Percentiles rank a stretch among this genome's conserved stretches.
Conservation (phyloP, 2,329 filamentous ascomycete genomes). For the Colletotrichum sp. region DNA sequence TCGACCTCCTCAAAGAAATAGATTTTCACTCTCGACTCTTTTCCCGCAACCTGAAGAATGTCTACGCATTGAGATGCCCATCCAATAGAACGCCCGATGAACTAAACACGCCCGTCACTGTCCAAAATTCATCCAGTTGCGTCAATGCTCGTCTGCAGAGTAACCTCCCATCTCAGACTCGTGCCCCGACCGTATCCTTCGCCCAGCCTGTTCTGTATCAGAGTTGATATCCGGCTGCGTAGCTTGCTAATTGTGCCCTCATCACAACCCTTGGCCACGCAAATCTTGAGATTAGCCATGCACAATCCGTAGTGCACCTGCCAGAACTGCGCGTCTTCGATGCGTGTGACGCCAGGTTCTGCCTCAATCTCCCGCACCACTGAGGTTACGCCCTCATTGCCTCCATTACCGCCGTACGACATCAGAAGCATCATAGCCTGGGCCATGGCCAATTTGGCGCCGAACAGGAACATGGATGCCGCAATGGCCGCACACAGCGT, state of each 20-base stretch:
- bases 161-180: constrained; percentile 91
- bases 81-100: background rate
- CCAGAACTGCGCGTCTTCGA: constrained; percentile 97
- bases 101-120: background rate
- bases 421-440: constrained; percentile 95
- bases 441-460: constrained; percentile 81
- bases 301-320: constrained; percentile 97
- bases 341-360: constrained; percentile 74
- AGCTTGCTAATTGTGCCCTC: constrained; percentile 76
- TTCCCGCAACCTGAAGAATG: background rate
- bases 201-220: constrained; percentile 85
- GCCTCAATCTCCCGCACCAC: constrained; percentile 86
- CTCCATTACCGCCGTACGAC: constrained; percentile 66
- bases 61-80: background rate
- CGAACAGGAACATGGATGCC: constrained; percentile 86
- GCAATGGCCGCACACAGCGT: constrained; percentile 83
- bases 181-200: constrained; percentile 84
- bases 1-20: background rate
- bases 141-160: constrained; percentile 72
- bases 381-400: constrained; percentile 62
- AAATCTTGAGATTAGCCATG: constrained; percentile 91
- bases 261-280: constrained; percentile 67
- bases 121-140: constrained; percentile 15
- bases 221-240: constrained; percentile 74
- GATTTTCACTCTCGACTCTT: background rate